Evolutionary conservation across 805 yeast genomes (phyloP), one percentile per base, ranked within the genome.

Genomic region (Cephaloascus albidus): DNA sequence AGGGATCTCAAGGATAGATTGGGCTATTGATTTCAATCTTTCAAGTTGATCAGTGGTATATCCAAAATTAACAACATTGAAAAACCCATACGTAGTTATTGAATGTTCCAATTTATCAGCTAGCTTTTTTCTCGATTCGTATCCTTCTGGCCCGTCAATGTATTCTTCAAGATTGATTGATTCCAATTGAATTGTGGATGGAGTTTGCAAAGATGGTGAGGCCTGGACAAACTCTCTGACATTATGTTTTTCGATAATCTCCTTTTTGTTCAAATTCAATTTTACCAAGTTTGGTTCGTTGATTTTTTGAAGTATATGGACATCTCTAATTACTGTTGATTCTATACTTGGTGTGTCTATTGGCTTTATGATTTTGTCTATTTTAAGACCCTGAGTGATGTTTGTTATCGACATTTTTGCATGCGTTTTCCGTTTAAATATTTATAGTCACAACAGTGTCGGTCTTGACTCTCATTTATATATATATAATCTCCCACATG

Each of bases 11-110:
- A 66, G 52, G 2, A 68, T 52, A 1, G 66, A 54, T 45, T 68
- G 74, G 1, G 70, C 63, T 17, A 69, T 49, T 1, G 72, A 53
- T 41, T 62, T 54, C 34, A 68, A 45, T n/a, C 55, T 55, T 10
- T 55, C 63, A 10, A 69, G 45, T 10, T 49, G 46, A 17, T 55
- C 63, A 10, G 43, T 45, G 3, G 50, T 49, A 38, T 68, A 55
- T 1, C 74, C 75, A 43, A 64, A 72, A 43, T 67, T 67, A 10
- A 53, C 48, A 17, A 70, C 42, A 23, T 63, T 62, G 52, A 70
- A 65, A 45, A 70, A 70, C 1, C 76, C 76, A 39, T 61, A 59
- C 1, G 66, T 60, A 2, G 65, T 54, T 19, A 70, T 46, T 1
- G 74, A 62, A 20, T 50, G 47, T 41, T 69, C 73, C 10, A 70